Conservation (phyloP, 768 basidiomycete genomes). For the Crepidotus variabilis region DNA sequence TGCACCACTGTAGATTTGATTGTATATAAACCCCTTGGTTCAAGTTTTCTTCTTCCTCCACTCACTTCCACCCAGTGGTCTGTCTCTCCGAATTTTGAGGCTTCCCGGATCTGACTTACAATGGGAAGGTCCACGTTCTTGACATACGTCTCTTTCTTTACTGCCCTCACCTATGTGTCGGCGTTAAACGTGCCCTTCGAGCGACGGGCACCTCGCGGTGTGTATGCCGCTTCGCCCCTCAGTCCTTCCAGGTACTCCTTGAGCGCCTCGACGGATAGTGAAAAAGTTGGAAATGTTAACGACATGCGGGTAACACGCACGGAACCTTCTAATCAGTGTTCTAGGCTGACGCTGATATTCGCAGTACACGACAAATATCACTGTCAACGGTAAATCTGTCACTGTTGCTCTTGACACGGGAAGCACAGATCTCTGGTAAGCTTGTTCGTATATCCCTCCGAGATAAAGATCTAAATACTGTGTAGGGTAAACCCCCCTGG, state of each 20-base stretch:
- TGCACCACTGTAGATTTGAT: too few species aligned
- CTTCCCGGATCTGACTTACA: neutral
- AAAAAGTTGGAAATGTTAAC: conserved; percentile 12
- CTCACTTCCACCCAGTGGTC: neutral
- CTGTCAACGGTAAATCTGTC: conserved; percentile 26
- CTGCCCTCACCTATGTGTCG: neutral
- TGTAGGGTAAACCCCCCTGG: conserved; percentile 30
- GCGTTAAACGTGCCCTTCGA: conserved; percentile 1
- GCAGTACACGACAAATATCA: conserved; percentile 30
- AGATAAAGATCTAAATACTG: neutral
- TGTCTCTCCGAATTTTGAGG: neutral
- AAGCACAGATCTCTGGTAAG: conserved; percentile 34
- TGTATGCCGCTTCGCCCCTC: neutral
- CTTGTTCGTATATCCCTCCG: neutral
- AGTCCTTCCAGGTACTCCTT: neutral
- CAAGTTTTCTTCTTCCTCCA: neutral
- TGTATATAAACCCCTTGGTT: too few species aligned
- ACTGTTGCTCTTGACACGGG: conserved; percentile 34
- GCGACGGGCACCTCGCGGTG: neutral
- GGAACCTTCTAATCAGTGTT: neutral
- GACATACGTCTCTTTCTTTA: neutral
- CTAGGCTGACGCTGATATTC: neutral
- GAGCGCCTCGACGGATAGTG: neutral
- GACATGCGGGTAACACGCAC: conserved; percentile 12
- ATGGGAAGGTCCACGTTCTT: neutral